Base-by-base conservation (phyloP, 441 rosid species). In the Aquilaria agallochum region DNA sequence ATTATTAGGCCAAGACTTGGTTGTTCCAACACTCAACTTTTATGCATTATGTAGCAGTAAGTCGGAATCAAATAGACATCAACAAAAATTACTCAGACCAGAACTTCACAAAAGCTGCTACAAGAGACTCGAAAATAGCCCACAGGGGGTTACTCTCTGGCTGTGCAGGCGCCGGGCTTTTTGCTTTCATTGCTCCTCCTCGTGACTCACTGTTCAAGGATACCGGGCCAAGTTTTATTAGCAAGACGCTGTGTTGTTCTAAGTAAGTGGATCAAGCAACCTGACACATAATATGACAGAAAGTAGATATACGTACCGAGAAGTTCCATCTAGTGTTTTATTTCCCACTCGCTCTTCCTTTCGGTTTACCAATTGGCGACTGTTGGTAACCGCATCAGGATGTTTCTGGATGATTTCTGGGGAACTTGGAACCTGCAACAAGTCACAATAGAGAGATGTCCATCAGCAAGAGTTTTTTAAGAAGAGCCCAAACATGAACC, bases 151-250 rank as follows among this genome's bases (percentile, higher is more conserved):
- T 84, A 27, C 69, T 76, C 71, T 82, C 79, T 1, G 49, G 31
- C 59, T 64, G 69, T 8, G 64, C 56, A 57, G 69, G 63, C 5
- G 64, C 56, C 57, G 69, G 63, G 51, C 53, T 69, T 56, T 70
- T 80, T 1, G 92, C 72, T 40, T 40, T 8, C 27, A 20, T 20
- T 33, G 78, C 59, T 31, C 62, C 86, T 75, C 84, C 77, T 93
- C 98, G 83, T 11, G 99, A 80, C 75, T 84, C 82, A 30, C 99
- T 95, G 95, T 73, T 51, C 58, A 71, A 34, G 47, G 13, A 68
- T 59, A 34, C 49, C 68, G 64, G 55, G 44, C 30, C 53, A 42
- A 64, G 50, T 46, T 20, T 12, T 12, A 34, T 61, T 36, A 63
- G 48, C 14, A 34, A 31, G 15, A 56, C 3, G 14, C 15, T n/a